Conservation (phyloP, 805 yeast genomes). For the Ogataea neopini region DNA sequence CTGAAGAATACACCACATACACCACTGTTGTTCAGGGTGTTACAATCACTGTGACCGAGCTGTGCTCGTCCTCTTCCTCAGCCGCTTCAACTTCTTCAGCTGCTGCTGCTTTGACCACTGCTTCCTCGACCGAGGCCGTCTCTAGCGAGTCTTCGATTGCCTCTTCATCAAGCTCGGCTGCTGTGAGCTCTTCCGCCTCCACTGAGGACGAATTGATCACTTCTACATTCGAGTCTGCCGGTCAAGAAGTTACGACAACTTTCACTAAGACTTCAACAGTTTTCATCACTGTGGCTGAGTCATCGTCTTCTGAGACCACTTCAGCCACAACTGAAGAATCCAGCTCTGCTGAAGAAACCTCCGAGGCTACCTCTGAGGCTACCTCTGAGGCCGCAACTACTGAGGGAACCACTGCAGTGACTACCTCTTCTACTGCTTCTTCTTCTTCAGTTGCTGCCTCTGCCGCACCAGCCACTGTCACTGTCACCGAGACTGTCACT, state of each 20-base stretch:
- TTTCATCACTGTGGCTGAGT: slow-evolving; percentile 17
- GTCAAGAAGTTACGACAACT: slow-evolving; percentile 22
- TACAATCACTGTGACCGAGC: slow-evolving; percentile 24
- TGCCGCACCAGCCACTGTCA: slow-evolving; percentile 26
- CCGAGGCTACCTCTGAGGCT: slow-evolving; percentile 1
- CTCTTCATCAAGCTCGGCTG: neutral
- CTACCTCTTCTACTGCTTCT: slow-evolving; percentile 8
- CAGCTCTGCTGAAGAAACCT: slow-evolving; percentile 1
- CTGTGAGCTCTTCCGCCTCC: slow-evolving; percentile 1
- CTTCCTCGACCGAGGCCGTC: slow-evolving; percentile 6
- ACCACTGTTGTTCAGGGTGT: slow-evolving; percentile 22
- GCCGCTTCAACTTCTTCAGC: slow-evolving; percentile 1
- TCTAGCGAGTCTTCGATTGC: neutral
- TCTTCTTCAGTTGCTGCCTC: slow-evolving; percentile 11
- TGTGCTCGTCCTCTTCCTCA: too few species aligned
- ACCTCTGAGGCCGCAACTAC: slow-evolving; percentile 1
- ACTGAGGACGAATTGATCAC: slow-evolving; percentile 16
- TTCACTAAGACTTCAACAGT: slow-evolving; percentile 24
- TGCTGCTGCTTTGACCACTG: slow-evolving; percentile 5
- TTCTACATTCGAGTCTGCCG: slow-evolving; percentile 20
- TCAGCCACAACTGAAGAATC: slow-evolving; percentile 13
- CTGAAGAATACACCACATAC: slow-evolving; percentile 21
- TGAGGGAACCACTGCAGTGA: slow-evolving; percentile 8
- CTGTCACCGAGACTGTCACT: slow-evolving; percentile 30
- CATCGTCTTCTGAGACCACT: slow-evolving; percentile 10